Percentiles rank a stretch among this genome's conserved stretches.
Conservation (phyloP, 148 eudicot genomes). For the Diospyros lotus region DNA sequence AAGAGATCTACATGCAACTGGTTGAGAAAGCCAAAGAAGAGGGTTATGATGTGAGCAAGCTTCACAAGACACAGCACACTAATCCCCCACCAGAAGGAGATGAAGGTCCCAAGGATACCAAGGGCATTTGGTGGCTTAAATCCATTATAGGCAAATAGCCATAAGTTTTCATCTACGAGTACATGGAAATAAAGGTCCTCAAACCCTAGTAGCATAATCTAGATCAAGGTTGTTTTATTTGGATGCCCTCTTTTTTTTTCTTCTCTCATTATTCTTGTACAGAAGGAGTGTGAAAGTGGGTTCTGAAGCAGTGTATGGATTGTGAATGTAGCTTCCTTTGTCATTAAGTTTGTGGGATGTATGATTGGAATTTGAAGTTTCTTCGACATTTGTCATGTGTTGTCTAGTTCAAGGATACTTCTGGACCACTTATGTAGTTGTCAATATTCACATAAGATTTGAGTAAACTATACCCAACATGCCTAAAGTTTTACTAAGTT, state of each 20-base stretch:
- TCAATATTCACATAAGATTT: too few species aligned
- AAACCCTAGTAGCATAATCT: constrained; percentile 4
- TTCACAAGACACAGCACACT: constrained; percentile 71
- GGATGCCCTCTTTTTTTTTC: not conserved
- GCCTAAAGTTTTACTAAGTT: too few species aligned
- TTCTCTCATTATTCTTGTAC: not conserved
- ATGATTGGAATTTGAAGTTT: too few species aligned
- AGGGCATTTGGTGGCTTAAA: not conserved
- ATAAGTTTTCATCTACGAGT: too few species aligned
- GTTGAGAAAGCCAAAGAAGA: constrained; percentile 59
- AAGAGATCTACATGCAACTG: constrained; percentile 50
- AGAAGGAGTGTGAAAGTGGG: not conserved
- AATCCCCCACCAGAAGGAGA: constrained; percentile 63
- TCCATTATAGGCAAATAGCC: not conserved
- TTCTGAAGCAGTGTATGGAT: not conserved
- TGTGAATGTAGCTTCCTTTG: too few species aligned
- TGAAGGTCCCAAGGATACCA: constrained; percentile 43
- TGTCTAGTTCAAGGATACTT: too few species aligned
- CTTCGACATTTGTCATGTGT: too few species aligned
- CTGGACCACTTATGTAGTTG: too few species aligned
- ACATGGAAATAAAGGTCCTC: not conserved
- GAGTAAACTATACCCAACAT: too few species aligned
- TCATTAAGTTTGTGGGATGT: too few species aligned
- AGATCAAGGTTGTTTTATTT: not conserved
- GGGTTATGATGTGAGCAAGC: constrained; percentile 88